phyloP scores from a whole-genome alignment of 1,284 basidiomycete species.

The Neolentinus lepideus region DNA sequence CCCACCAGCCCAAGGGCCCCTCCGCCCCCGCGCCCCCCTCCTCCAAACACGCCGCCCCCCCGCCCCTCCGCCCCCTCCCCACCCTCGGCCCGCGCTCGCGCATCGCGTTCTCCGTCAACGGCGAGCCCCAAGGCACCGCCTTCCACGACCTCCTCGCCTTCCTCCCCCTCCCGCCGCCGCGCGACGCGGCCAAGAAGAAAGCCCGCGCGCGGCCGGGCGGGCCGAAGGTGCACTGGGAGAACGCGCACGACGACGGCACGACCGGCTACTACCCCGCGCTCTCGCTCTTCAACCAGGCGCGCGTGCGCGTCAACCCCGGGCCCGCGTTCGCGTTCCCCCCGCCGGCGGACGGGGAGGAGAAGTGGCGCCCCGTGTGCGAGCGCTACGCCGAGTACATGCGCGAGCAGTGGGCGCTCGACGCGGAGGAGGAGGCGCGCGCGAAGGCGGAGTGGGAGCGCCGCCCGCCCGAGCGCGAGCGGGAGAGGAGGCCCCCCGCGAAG shows the following conservation, averaged over 20 bases:
- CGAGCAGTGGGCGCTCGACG: slow-evolving; percentile 71
- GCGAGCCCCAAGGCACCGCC: slow-evolving; percentile 79
- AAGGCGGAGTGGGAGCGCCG: slow-evolving; percentile 25
- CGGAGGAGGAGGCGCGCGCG: slow-evolving; percentile 57
- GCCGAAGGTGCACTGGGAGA: slow-evolving; percentile 69
- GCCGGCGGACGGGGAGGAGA: slow-evolving; percentile 21
- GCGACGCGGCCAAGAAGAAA: slow-evolving; percentile 45
- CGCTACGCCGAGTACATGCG: slow-evolving; percentile 74
- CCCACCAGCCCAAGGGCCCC: slow-evolving; percentile 19
- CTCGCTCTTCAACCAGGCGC: slow-evolving; percentile 88
- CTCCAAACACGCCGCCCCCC: slow-evolving; percentile 21
- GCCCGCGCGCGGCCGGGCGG: slow-evolving; percentile 52
- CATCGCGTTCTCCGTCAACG: slow-evolving; percentile 92
- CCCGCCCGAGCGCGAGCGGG: background rate
- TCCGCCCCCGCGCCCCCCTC: slow-evolving; percentile 18
- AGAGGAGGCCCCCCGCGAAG: background rate
- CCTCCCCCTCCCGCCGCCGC: slow-evolving; percentile 70
- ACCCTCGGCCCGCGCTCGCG: slow-evolving; percentile 61
- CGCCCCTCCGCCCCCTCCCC: slow-evolving; percentile 60
- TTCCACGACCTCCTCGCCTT: slow-evolving; percentile 91
- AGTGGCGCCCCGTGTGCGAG: slow-evolving; percentile 74
- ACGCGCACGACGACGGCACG: slow-evolving; percentile 89
- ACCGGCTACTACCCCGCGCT: slow-evolving; percentile 96
- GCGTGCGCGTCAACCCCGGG: slow-evolving; percentile 82
- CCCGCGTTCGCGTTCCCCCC: slow-evolving; percentile 81